Evolutionary conservation across 1,284 basidiomycete species (phyloP).

Genomic region (Tylopilus sp.): DNA sequence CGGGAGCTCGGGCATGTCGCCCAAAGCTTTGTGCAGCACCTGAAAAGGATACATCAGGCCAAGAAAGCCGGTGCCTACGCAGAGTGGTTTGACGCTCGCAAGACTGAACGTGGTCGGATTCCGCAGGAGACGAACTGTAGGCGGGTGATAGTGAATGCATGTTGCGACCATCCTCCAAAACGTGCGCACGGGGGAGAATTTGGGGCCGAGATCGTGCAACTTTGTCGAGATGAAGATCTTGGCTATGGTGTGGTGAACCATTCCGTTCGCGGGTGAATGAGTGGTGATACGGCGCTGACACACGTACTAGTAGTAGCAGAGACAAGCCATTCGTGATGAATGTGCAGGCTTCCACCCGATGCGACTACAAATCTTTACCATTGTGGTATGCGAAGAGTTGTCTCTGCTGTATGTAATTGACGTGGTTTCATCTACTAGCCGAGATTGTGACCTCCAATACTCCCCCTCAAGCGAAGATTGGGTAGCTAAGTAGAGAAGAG

Average conservation of each 20-base stretch:
- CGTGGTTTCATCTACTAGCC: slow-evolving; percentile 10
- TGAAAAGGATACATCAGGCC: slow-evolving; percentile 25
- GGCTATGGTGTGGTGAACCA: slow-evolving; percentile 41
- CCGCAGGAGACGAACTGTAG: slow-evolving; percentile 32
- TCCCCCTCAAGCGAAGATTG: too few relatives aligned
- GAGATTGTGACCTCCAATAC: too few relatives aligned
- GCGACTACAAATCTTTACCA: slow-evolving; percentile 41
- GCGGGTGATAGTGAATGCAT: slow-evolving; percentile 40
- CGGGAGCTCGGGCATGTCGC: slow-evolving; percentile 35
- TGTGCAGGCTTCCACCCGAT: slow-evolving; percentile 14
- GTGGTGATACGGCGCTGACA: slow-evolving; percentile 27
- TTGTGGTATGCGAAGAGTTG: slow-evolving; percentile 33
- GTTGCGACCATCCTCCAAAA: slow-evolving; percentile 41
- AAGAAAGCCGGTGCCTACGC: slow-evolving; percentile 36
- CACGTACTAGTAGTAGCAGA: not conserved
- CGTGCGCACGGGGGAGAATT: slow-evolving; percentile 30
- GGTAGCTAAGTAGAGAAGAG: too few relatives aligned
- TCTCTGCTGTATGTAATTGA: not conserved
- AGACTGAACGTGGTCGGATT: slow-evolving; percentile 38
- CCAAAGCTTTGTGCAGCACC: slow-evolving; percentile 4
- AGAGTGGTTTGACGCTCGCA: slow-evolving; percentile 35
- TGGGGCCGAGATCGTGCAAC: slow-evolving; percentile 39
- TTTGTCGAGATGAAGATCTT: slow-evolving; percentile 40
- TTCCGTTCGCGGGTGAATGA: slow-evolving; percentile 37
- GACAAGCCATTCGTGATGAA: slow-evolving; percentile 10